These are phyloP conservation scores for Spathaspora sp. DNA, from an alignment of 805 yeast species.

Conservation along the genomic window DNA sequence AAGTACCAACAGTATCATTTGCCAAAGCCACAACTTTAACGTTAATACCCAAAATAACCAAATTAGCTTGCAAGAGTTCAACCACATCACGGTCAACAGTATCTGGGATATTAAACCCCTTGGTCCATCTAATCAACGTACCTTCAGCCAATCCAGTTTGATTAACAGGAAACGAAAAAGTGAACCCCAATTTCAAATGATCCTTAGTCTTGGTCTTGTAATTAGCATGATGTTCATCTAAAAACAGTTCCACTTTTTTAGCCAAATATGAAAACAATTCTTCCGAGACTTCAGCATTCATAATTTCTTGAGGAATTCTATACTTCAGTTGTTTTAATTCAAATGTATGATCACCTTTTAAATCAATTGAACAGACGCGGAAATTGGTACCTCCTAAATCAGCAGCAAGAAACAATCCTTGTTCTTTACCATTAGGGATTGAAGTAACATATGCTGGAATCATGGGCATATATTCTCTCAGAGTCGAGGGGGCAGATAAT, in stretches of 20 bases:
- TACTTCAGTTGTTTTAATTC: conserved; percentile 70
- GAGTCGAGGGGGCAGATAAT: conserved; percentile 35
- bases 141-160: conserved; percentile 82
- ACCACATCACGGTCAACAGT: conserved; percentile 85
- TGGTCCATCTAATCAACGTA: conserved; percentile 89
- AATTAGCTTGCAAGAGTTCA: conserved; percentile 60
- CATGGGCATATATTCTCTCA: conserved; percentile 66
- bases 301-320: conserved; percentile 73
- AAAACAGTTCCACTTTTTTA: conserved; percentile 58
- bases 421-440: conserved; percentile 82
- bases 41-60: conserved; percentile 57
- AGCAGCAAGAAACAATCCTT: conserved; percentile 81
- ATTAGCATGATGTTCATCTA: conserved; percentile 62
- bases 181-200: conserved; percentile 77
- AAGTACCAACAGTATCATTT: conserved; percentile 94
- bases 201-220: conserved; percentile 14
- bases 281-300: conserved; percentile 60
- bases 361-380: conserved; percentile 83
- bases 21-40: conserved; percentile 83
- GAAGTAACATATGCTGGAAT: conserved; percentile 87
- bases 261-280: conserved; percentile 78
- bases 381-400: conserved; percentile 97
- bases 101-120: conserved; percentile 86
- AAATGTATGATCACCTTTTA: conserved; percentile 79
- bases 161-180: conserved; percentile 89